A percentile compares a stretch with the other conserved stretches of the same genome.
Evolutionary conservation across 345 rosid species (phyloP).

Genomic region (Lenwebbia sp.): DNA sequence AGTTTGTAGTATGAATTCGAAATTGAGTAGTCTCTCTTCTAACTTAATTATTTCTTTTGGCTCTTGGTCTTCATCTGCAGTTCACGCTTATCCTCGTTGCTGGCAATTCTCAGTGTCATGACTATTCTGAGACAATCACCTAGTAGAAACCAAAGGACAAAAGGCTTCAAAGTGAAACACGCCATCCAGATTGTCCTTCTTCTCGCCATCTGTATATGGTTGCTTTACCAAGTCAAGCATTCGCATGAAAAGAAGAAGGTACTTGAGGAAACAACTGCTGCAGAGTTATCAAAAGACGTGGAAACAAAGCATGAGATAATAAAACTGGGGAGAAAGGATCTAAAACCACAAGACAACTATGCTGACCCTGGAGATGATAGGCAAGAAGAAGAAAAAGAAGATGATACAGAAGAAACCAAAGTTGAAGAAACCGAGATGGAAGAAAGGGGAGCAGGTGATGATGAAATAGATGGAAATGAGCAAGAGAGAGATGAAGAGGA

Average conservation of each 20-base stretch:
- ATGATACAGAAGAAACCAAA: conserved; percentile 14
- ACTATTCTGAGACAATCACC: conserved; percentile 28
- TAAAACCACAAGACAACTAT: conserved; percentile 8
- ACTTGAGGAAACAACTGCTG: neutral
- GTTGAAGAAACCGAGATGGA: conserved; percentile 14
- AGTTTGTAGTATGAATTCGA: neutral
- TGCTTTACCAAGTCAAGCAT: conserved; percentile 43
- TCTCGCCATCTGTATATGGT: conserved; percentile 42
- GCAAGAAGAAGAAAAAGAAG: conserved; percentile 16
- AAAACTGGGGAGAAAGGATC: conserved; percentile 47
- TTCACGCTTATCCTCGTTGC: neutral
- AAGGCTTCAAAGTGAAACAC: conserved; percentile 53
- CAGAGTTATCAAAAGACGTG: neutral
- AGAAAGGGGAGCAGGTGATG: conserved; percentile 31
- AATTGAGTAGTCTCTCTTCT: neutral
- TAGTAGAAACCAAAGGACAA: conserved; percentile 33
- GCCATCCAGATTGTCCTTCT: conserved; percentile 37
- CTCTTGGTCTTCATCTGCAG: neutral
- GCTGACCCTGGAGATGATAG: neutral
- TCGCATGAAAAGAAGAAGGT: conserved; percentile 9
- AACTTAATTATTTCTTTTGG: neutral
- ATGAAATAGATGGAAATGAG: conserved; percentile 33
- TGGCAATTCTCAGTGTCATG: neutral
- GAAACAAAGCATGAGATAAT: conserved; percentile 1
- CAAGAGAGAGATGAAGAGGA: conserved; percentile 36